Percentiles rank a stretch among this genome's conserved stretches.
Evolutionary conservation across 352 stramenopile species (phyloP).

Genomic region (Pythium dissimile): DNA sequence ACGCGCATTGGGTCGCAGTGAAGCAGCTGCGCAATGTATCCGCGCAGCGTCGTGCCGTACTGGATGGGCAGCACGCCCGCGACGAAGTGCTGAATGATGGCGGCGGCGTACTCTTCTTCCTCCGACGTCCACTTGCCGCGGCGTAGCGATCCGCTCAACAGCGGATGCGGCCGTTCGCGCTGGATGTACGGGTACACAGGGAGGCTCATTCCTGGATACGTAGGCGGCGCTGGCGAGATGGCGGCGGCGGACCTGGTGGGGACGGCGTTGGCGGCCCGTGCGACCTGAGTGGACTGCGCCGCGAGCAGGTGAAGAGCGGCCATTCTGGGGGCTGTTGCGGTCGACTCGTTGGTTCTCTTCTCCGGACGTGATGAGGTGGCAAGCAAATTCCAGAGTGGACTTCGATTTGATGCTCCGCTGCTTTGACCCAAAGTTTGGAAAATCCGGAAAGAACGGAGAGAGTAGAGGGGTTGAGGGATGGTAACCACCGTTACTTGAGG

Average conservation of each 20-base stretch:
- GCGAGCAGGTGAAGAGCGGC: slow-evolving; percentile 18
- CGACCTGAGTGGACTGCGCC: slow-evolving; percentile 15
- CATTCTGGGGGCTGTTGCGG: not conserved
- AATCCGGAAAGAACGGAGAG: not conserved
- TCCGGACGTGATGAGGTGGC: not conserved
- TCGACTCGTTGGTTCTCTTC: no score
- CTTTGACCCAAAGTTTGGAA: no score
- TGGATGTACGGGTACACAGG: slow-evolving; percentile 18
- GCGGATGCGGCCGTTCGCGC: slow-evolving; percentile 7
- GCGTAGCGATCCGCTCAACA: slow-evolving; percentile 28
- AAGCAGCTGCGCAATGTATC: slow-evolving; percentile 59
- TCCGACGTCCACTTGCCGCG: slow-evolving; percentile 66
- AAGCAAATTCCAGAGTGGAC: slow-evolving; percentile 13
- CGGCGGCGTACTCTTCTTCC: slow-evolving; percentile 60
- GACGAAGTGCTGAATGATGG: slow-evolving; percentile 68
- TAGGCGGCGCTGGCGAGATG: not conserved
- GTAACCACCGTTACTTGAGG: no score
- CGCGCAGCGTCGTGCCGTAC: slow-evolving; percentile 60
- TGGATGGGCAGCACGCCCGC: slow-evolving; percentile 56
- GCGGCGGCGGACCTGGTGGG: not conserved
- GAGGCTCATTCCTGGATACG: not conserved
- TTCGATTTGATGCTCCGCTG: no score
- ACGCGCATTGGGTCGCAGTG: slow-evolving; percentile 75
- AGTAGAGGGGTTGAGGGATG: not conserved
- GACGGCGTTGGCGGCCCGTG: not conserved